phyloP scores from a whole-genome alignment of 371 early-diverging fungal species.

The Amoeboaphelidium protococcarum region DNA sequence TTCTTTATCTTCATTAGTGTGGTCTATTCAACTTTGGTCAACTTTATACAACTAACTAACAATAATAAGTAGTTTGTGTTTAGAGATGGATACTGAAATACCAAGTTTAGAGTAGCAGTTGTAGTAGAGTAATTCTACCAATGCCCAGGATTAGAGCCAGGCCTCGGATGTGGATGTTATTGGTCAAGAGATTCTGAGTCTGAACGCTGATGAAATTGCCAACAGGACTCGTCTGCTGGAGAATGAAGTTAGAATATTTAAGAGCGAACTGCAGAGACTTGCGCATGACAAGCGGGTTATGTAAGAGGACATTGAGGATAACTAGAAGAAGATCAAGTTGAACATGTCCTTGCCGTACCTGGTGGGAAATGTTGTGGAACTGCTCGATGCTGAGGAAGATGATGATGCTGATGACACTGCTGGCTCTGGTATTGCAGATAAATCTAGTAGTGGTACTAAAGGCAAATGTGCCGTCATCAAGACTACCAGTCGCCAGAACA shows the following conservation, averaged over 20 bases:
- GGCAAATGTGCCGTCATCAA: conserved; percentile 96
- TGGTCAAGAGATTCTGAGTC: conserved; percentile 64
- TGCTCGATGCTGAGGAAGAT: conserved; percentile 62
- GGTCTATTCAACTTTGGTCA: no score
- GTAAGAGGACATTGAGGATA: conserved; percentile 90
- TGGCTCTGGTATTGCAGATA: conserved; percentile 31
- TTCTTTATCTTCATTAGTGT: no score
- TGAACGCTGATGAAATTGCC: conserved; percentile 64
- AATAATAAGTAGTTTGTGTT: no score
- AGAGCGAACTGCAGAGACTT: conserved; percentile 58
- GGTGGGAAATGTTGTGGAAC: conserved; percentile 96
- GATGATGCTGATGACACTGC: conserved; percentile 62
- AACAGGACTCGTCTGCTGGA: conserved; percentile 77
- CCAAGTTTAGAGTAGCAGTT: no score
- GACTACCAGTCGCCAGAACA: conserved; percentile 86
- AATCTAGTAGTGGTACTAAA: conserved; percentile 66
- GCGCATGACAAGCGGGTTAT: conserved; percentile 63
- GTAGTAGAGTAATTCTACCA: no score
- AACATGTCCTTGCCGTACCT: conserved; percentile 97
- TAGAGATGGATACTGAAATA: no score
- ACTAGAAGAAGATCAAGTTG: conserved; percentile 95
- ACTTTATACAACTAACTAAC: no score
- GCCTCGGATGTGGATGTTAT: conserved; percentile 35
- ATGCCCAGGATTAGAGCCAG: no score
- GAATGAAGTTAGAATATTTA: conserved; percentile 77